These are phyloP conservation scores for Lichtheimia ornata DNA, from an alignment of 371 early-diverging fungal genomes.

Conservation along the genomic window DNA sequence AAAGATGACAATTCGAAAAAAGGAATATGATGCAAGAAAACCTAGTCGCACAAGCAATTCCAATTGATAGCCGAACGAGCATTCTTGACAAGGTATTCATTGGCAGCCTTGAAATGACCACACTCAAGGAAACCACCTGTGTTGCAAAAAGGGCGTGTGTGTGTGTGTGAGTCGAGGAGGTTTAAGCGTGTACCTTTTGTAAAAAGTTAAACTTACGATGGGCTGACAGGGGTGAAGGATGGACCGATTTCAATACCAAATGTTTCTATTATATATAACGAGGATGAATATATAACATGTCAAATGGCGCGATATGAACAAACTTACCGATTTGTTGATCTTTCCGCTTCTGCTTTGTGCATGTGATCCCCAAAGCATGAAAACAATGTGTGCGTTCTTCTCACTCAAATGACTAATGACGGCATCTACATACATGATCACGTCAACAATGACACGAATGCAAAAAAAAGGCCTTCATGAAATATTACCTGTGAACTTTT, in stretches of 20 bases:
- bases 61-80: constrained; percentile 74
- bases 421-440: constrained; percentile 51
- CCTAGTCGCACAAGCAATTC: constrained; percentile 50
- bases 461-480: neutral
- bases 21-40: neutral
- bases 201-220: constrained; percentile 36
- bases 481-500: constrained; percentile 75
- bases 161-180: too few relatives aligned
- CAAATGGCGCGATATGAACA: neutral
- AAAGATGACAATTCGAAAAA: too few relatives aligned
- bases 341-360: constrained; percentile 78
- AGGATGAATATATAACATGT: too few relatives aligned
- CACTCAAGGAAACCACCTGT: constrained; percentile 83
- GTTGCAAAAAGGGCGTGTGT: too few relatives aligned
- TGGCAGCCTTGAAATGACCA: constrained; percentile 92
- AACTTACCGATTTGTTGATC: constrained; percentile 56
- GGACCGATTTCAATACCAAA: constrained; percentile 84
- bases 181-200: too few relatives aligned
- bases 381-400: constrained; percentile 74
- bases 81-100: constrained; percentile 80
- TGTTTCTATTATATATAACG: constrained; percentile 59
- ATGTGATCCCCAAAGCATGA: constrained; percentile 97
- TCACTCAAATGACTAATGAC: constrained; percentile 78
- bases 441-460: constrained; percentile 1
- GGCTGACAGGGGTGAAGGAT: constrained; percentile 96